phyloP scores from a whole-genome alignment of 345 rosid genomes.

The Populus pruinosa region DNA sequence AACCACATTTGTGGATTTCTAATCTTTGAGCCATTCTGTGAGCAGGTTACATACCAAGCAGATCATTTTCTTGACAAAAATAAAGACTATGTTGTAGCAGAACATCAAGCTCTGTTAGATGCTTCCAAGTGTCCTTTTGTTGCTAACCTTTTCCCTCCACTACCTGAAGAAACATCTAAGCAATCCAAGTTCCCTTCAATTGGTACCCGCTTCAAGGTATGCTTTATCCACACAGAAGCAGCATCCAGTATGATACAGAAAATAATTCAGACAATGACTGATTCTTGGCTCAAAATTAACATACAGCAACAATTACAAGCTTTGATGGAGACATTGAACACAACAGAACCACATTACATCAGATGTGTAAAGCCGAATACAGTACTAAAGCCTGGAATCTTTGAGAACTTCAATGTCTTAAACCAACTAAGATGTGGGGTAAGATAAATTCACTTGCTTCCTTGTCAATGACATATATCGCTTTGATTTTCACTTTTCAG shows the following conservation, averaged over 20 bases:
- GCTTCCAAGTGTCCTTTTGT: slow-evolving; percentile 64
- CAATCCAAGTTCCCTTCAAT: slow-evolving; percentile 78
- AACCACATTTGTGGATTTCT: slow-evolving; percentile 18
- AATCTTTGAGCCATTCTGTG: slow-evolving; percentile 11
- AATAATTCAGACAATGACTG: slow-evolving; percentile 13
- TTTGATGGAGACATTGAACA: slow-evolving; percentile 56
- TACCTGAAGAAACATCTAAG: slow-evolving; percentile 66
- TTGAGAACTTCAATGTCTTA: slow-evolving; percentile 52
- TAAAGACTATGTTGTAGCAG: slow-evolving; percentile 76
- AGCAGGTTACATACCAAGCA: slow-evolving; percentile 64
- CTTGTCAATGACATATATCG: background rate
- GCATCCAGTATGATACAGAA: slow-evolving; percentile 8
- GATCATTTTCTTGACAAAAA: slow-evolving; percentile 74
- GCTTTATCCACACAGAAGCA: slow-evolving; percentile 1
- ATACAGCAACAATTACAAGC: slow-evolving; percentile 66
- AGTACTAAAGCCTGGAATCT: slow-evolving; percentile 52
- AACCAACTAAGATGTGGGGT: slow-evolving; percentile 66
- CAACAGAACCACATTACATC: slow-evolving; percentile 65
- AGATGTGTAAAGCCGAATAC: slow-evolving; percentile 69
- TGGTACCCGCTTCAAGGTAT: slow-evolving; percentile 73
- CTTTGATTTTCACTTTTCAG: background rate
- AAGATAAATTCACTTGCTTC: slow-evolving; percentile 21
- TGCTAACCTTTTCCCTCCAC: slow-evolving; percentile 67
- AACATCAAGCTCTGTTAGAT: slow-evolving; percentile 65
- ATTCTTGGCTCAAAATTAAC: slow-evolving; percentile 16